A percentile compares a stretch with the other conserved stretches of the same genome.
phyloP scores from a whole-genome alignment of 2,329 filamentous ascomycete genomes.

The Paraconiothyrium sp. region DNA sequence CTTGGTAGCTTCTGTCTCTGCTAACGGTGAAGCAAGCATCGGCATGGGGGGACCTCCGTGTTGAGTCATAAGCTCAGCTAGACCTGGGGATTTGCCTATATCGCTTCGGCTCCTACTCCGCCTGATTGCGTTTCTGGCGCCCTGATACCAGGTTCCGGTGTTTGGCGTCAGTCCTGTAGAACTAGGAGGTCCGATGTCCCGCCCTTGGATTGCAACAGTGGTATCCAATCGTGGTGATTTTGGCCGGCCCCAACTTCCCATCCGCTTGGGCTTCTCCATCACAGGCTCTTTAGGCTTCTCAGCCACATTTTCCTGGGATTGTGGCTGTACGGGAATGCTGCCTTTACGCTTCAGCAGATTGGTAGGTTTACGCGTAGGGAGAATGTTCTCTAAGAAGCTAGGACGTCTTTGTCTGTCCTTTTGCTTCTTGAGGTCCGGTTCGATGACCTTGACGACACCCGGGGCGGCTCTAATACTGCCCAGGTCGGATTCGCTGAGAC shows the following conservation, averaged over 20 bases:
- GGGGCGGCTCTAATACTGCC: slow-evolving; percentile 69
- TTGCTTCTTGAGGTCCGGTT: slow-evolving; percentile 52
- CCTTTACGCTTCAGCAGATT: slow-evolving; percentile 60
- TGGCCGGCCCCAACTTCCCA: slow-evolving; percentile 53
- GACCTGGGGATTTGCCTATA: slow-evolving; percentile 57
- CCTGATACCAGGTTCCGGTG: slow-evolving; percentile 48
- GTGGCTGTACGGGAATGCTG: slow-evolving; percentile 45
- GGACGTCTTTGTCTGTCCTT: slow-evolving; percentile 58
- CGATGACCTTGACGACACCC: slow-evolving; percentile 68
- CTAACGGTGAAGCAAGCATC: slow-evolving; percentile 60
- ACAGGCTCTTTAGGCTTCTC: slow-evolving; percentile 45
- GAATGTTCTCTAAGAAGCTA: slow-evolving; percentile 61
- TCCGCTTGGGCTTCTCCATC: slow-evolving; percentile 49
- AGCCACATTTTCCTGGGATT: slow-evolving; percentile 30
- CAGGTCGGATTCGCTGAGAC: slow-evolving; percentile 69
- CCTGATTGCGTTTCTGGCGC: slow-evolving; percentile 56
- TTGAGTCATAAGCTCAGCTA: slow-evolving; percentile 65
- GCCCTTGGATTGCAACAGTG: slow-evolving; percentile 52
- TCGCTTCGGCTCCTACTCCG: slow-evolving; percentile 68
- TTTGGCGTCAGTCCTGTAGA: slow-evolving; percentile 45
- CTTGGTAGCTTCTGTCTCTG: slow-evolving; percentile 48
- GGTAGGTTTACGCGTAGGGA: slow-evolving; percentile 54
- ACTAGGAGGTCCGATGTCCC: slow-evolving; percentile 66
- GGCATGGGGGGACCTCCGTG: slow-evolving; percentile 68
- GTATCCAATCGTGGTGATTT: slow-evolving; percentile 54